Percentiles rank a stretch among this genome's conserved stretches.
phyloP scores from a whole-genome alignment of 257 asterid species.

The Schizonepeta tenuifolia region DNA sequence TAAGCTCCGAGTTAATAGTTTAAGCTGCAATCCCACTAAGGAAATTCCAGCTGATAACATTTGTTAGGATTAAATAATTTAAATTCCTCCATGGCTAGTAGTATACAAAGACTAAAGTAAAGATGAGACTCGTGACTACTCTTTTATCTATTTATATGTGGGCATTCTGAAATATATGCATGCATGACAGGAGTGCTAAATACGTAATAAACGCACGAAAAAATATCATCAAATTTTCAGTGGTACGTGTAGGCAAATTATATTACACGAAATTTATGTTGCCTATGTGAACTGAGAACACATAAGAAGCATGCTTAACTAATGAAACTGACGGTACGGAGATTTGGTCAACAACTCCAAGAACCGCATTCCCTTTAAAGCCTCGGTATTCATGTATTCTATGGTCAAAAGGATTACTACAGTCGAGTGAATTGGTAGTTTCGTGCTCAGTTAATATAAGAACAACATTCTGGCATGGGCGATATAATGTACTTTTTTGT shows the following conservation, averaged over 20 bases:
- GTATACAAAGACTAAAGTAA: background rate
- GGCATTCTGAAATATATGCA: background rate
- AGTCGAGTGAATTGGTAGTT: background rate
- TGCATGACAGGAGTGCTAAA: conserved; percentile 14
- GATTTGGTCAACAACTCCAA: conserved; percentile 8
- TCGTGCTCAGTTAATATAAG: background rate
- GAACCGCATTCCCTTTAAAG: background rate
- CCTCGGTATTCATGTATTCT: background rate
- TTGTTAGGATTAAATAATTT: background rate
- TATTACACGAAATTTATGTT: background rate
- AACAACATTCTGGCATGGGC: conserved; percentile 25
- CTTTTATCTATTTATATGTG: background rate
- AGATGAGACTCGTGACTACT: background rate
- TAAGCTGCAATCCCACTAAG: too few relatives aligned
- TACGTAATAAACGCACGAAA: background rate
- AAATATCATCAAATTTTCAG: background rate
- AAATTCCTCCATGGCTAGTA: background rate
- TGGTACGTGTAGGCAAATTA: background rate
- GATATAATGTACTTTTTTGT: conserved; percentile 32
- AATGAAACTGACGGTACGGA: background rate
- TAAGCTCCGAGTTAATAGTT: background rate
- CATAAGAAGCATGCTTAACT: background rate
- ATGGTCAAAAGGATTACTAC: background rate
- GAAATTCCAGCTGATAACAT: background rate
- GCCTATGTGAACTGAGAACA: background rate